A percentile compares a stretch with the other conserved stretches of the same genome.
These are phyloP conservation scores for Yamadazyma membranifaciens DNA, from an alignment of 1,139 yeast genomes.

Conservation along the genomic window DNA sequence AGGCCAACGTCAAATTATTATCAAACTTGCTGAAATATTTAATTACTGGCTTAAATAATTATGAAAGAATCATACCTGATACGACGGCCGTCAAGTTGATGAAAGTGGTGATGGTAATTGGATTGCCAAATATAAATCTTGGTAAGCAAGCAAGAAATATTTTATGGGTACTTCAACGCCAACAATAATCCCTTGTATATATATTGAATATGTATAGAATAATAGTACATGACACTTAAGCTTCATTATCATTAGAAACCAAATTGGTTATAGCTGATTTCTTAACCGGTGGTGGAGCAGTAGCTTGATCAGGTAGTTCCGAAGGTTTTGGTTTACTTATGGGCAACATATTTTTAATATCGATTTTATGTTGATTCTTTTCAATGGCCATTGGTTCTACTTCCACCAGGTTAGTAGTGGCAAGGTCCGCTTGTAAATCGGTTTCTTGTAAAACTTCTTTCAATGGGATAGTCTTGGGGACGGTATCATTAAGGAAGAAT, in stretches of 20 bases:
- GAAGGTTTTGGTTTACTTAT: no score
- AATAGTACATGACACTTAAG: not conserved
- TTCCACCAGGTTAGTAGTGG: slow-evolving; percentile 11
- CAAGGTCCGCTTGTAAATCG: slow-evolving; percentile 15
- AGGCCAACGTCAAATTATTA: slow-evolving; percentile 8
- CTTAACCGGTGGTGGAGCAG: slow-evolving; percentile 11
- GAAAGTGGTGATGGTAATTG: slow-evolving; percentile 23
- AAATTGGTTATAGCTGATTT: slow-evolving; percentile 39
- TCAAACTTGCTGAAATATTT: slow-evolving; percentile 23
- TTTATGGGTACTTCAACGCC: slow-evolving; percentile 25
- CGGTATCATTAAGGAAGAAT: slow-evolving; percentile 64
- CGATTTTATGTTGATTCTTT: slow-evolving; percentile 19
- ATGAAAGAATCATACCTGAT: slow-evolving; percentile 36
- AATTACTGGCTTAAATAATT: slow-evolving; percentile 29
- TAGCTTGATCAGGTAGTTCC: no score
- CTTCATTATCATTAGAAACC: slow-evolving; percentile 13
- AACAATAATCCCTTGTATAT: not conserved
- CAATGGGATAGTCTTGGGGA: slow-evolving; percentile 61
- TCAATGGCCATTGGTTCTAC: slow-evolving; percentile 18
- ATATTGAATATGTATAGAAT: not conserved
- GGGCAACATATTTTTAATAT: slow-evolving; percentile 16
- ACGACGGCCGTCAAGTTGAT: slow-evolving; percentile 29
- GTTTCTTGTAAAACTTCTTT: slow-evolving; percentile 48
- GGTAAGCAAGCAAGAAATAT: slow-evolving; percentile 30
- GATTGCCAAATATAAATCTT: slow-evolving; percentile 22